Percentiles rank a stretch among this genome's conserved stretches.
These are phyloP conservation scores for Castanospermum australe DNA, from an alignment of 306 rosid genomes.

Conservation along the genomic window DNA sequence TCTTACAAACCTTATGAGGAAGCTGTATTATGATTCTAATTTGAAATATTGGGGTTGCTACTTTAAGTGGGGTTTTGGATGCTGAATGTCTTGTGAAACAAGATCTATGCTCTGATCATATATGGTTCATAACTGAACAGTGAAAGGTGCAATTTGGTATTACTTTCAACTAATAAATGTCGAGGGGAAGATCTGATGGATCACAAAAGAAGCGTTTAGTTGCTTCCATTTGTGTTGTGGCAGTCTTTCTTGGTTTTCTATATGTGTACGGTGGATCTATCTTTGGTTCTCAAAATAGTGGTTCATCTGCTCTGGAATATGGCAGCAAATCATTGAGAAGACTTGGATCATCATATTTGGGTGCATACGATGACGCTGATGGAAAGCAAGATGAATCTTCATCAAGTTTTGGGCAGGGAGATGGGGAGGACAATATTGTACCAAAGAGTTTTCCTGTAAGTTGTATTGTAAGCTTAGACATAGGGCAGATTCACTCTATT, in stretches of 20 bases:
- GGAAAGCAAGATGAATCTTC: conserved; percentile 73
- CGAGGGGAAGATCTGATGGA: conserved; percentile 86
- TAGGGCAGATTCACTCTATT: not conserved
- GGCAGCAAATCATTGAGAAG: conserved; percentile 75
- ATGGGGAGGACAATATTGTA: conserved; percentile 45
- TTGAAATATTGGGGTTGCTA: not conserved
- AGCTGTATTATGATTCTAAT: conserved; percentile 18
- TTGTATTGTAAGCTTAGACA: conserved; percentile 18
- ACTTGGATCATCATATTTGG: conserved; percentile 83
- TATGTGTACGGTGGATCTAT: conserved; percentile 84
- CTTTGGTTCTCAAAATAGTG: conserved; percentile 64
- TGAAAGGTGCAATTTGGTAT: conserved; percentile 22
- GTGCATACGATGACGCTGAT: conserved; percentile 63
- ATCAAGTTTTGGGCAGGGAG: conserved; percentile 52
- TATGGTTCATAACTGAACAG: conserved; percentile 16
- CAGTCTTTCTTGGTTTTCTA: conserved; percentile 69
- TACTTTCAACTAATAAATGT: conserved; percentile 48
- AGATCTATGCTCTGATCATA: conserved; percentile 30
- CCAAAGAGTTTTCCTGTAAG: conserved; percentile 90
- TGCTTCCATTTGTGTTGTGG: conserved; percentile 54
- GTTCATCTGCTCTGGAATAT: conserved; percentile 76
- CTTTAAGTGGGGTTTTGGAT: not conserved
- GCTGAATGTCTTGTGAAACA: conserved; percentile 28
- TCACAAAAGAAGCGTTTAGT: conserved; percentile 72
- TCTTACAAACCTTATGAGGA: conserved; percentile 1